Percentiles rank a stretch among this genome's conserved stretches.
Conservation (phyloP, 106 monocot species). For the Phalaenopsis equestris region DNA sequence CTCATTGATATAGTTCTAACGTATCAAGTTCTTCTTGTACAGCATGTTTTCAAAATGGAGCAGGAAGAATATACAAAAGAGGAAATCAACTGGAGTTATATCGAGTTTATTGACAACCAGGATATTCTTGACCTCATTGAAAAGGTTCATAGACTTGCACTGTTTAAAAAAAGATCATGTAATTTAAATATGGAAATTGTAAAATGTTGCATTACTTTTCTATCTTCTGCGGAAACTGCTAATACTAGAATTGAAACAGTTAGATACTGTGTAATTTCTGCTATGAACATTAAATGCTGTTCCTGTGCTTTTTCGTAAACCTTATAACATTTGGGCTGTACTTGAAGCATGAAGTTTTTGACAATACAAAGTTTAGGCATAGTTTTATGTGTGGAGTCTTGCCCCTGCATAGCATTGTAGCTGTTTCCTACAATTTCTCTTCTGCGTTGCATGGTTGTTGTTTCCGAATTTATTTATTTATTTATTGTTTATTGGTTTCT, state of each 20-base stretch:
- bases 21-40: slow-evolving; percentile 9
- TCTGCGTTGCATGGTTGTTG: neutral
- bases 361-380: neutral
- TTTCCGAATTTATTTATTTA: neutral
- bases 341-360: neutral
- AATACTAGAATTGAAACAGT: neutral
- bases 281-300: neutral
- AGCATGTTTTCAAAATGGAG: slow-evolving; percentile 97
- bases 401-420: neutral
- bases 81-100: slow-evolving; percentile 94
- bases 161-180: neutral
- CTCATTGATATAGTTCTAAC: neutral
- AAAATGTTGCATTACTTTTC: neutral
- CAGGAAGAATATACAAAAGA: slow-evolving; percentile 88
- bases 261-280: neutral
- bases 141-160: slow-evolving; percentile 35
- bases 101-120: slow-evolving; percentile 94
- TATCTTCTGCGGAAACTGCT: slow-evolving; percentile 1
- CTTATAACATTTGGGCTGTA: neutral
- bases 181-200: neutral
- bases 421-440: neutral
- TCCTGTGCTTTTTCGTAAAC: neutral
- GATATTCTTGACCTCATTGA: slow-evolving; percentile 94
- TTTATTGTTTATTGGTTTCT: neutral
- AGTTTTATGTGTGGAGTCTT: neutral